Evolutionary conservation across 148 eudicot genomes (phyloP).

Genomic region (Beta vulgaris): DNA sequence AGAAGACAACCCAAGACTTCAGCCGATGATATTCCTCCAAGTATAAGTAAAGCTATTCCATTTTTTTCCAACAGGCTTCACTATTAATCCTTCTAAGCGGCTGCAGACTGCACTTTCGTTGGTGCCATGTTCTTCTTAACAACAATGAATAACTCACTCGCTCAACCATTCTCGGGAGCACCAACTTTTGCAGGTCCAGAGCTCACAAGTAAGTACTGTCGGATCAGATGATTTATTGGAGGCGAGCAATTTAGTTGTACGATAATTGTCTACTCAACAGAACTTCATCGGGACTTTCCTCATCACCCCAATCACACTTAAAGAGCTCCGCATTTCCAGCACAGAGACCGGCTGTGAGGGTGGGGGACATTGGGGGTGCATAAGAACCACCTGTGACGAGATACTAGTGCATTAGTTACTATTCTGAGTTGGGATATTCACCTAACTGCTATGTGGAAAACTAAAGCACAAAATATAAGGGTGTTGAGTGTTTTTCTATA

Average conservation of each 20-base stretch:
- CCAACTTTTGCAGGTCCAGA: background rate
- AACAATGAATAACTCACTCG: background rate
- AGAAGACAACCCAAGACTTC: background rate
- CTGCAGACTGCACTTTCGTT: background rate
- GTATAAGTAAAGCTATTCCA: too few relatives aligned
- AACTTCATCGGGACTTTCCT: slow-evolving; percentile 29
- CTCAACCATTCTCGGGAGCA: background rate
- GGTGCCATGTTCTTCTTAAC: background rate
- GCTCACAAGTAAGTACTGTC: background rate
- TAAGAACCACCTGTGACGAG: slow-evolving; percentile 36
- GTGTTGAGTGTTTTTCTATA: too few relatives aligned
- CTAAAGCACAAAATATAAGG: too few relatives aligned
- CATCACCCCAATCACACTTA: slow-evolving; percentile 39
- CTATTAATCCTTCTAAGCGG: background rate
- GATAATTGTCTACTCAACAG: slow-evolving; percentile 31
- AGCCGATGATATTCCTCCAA: too few relatives aligned
- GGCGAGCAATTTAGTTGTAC: background rate
- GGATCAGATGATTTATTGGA: background rate
- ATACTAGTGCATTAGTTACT: background rate
- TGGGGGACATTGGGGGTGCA: slow-evolving; percentile 51
- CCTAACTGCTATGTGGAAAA: too few relatives aligned
- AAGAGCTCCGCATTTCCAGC: slow-evolving; percentile 32
- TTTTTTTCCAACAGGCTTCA: background rate
- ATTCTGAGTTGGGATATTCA: too few relatives aligned
- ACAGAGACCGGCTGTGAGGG: slow-evolving; percentile 45